Evolutionary conservation across 2,329 filamentous ascomycete species (phyloP), one percentile per base, ranked within the genome.

Genomic region (Sarocladium kiliense): DNA sequence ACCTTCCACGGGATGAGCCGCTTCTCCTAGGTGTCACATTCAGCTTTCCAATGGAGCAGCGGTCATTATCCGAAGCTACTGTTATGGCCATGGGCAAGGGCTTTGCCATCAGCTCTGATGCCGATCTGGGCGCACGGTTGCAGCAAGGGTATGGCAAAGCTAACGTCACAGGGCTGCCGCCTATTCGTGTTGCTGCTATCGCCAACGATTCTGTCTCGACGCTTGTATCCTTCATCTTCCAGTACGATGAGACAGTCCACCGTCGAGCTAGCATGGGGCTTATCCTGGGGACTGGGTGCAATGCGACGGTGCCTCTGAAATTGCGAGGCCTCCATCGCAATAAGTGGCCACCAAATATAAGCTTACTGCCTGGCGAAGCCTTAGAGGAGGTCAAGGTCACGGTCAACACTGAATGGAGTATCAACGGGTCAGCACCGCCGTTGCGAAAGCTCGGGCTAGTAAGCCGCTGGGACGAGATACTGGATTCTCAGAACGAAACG

Each of bases 381-480:
- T 60, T 75, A 1, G 71, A 75, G 12, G 77, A 87, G 6, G 73
- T 80, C n/a, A 85, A 82, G 60, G 85, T 91, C 14, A 82, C 89
- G 3, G 84, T 93, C 59, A 93, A 93, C 65, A 93, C 89, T 0
- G 89, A 94, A 70, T 92, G 88, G 86, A 89, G 86, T 53, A 91
- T 94, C 62, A 86, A 85, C 25, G 89, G 89, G 6, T 84, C 88
- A 2, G 84, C 84, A n/a, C 75, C 78, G 6, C 87, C 89, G 0
- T 72, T 93, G 54, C 75, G 78, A 23, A 77, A 85, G 23, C 71
- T 85, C 19, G 74, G 76, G 1, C 77, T 92, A 49, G 81, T 89
- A 53, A 91, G 81, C 10, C 72, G 72, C 34, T 93, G 89, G 89
- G 89, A 94, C 63, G 70, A 75, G 10, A 71, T 78, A 57, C 76